Base-by-base conservation (phyloP, 352 stramenopile species). In the Globisporangium barbulae region DNA sequence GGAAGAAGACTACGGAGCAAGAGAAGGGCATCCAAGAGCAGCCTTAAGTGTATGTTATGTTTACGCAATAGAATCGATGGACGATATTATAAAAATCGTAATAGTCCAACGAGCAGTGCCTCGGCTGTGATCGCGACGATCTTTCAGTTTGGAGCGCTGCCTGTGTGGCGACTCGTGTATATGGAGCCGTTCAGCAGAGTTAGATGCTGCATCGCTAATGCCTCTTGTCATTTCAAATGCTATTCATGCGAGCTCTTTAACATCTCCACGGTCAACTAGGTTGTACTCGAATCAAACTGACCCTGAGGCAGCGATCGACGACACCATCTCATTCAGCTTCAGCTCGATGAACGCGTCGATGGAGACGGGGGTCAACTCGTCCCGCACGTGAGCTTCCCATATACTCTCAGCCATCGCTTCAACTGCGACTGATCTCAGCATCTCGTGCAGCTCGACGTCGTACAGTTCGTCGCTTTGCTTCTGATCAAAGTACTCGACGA, bases 281-380 rank as follows among this genome's bases (percentile, higher is more conserved):
- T 28, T 28, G 25, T 28, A 28, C 25, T 28, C 25, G 25, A 28
- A 28, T 28, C 25, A 28, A 28, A 28, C 25, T 28, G 25, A 28
- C 25, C 25, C 25, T 28, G 25, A 28, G 25, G 25, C 25, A 28
- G 52, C 37, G 21, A 48, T 35, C 19, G 22, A 39, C 12, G 37
- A 19, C 35, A 63, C 31, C 42, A 55, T 44, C 2, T 55, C 30
- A 17, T 22, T 59, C 45, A 69, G 39, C 45, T 54, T 31, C 19
- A 49, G 5, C 47, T 60, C 47, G 19, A 67, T 45, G 3, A 49
- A 48, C 12, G 48, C 54, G 4, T 70, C 63, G 2, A 62, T 39
- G 22, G 39, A 28, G 9, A 66, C n/a, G 2, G 21, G 31, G 9
- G 21, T 6, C 30, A 64, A 15, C 7, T 64, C 45, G 15, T 49